These are phyloP conservation scores for Trichomonascaceae sp. DNA, from an alignment of 1,139 yeast species.

Conservation along the genomic window DNA sequence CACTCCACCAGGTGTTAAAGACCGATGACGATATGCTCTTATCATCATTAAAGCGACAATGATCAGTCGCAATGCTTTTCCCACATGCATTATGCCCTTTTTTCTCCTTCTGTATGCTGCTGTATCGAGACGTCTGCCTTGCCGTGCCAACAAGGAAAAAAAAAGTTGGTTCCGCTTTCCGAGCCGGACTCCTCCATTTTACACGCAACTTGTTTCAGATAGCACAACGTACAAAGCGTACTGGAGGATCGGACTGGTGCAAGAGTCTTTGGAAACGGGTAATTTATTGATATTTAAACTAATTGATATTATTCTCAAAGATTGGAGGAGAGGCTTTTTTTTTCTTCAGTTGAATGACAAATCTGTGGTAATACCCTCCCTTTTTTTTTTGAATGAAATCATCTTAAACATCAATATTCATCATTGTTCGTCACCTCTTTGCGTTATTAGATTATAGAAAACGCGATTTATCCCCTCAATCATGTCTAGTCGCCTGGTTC, in stretches of 20 bases:
- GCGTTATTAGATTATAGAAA: background rate
- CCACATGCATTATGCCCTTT: background rate
- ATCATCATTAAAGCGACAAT: slow-evolving; percentile 16
- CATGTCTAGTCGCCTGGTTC: slow-evolving; percentile 14
- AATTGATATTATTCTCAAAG: too few relatives aligned
- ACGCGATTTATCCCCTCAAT: background rate
- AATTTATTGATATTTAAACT: too few relatives aligned
- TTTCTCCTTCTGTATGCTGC: background rate
- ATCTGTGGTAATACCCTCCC: too few relatives aligned
- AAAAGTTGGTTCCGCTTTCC: background rate
- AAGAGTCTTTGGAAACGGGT: too few relatives aligned
- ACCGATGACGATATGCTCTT: slow-evolving; percentile 32
- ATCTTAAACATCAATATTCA: too few relatives aligned
- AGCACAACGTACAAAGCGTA: background rate
- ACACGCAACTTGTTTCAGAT: background rate
- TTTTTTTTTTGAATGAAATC: too few relatives aligned
- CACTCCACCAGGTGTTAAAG: slow-evolving; percentile 38
- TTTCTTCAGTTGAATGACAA: too few relatives aligned
- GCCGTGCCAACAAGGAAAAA: background rate
- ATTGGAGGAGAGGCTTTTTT: too few relatives aligned
- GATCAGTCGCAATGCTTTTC: background rate
- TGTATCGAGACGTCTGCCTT: background rate
- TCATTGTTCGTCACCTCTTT: background rate
- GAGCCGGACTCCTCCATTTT: background rate
- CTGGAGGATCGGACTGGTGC: background rate